A percentile compares a stretch with the other conserved stretches of the same genome.
These are phyloP conservation scores for Colletotrichum coccodes DNA, from an alignment of 2,329 filamentous ascomycete species.

Conservation along the genomic window DNA sequence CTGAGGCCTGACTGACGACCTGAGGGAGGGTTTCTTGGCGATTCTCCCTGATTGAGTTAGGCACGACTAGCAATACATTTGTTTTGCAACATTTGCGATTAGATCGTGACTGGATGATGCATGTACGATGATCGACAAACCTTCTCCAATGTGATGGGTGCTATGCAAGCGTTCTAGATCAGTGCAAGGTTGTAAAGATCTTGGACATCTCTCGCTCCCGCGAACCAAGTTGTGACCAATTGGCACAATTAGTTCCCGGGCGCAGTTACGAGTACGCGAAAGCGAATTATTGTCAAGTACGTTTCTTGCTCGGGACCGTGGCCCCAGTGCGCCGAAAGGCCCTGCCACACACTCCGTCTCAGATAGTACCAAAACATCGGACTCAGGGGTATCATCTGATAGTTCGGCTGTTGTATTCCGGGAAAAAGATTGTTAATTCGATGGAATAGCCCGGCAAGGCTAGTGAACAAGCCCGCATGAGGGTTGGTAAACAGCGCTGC, in stretches of 20 bases:
- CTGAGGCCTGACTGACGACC: too few relatives aligned
- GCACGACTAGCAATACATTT: neutral
- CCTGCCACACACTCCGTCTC: constrained; percentile 21
- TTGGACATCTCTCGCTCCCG: too few relatives aligned
- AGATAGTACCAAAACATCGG: constrained; percentile 5
- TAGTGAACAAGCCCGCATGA: neutral
- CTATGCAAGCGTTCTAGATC: neutral
- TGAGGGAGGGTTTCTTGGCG: neutral
- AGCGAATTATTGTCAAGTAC: neutral
- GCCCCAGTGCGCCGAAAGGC: constrained; percentile 10
- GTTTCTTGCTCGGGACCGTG: neutral
- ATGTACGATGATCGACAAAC: neutral
- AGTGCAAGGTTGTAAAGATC: neutral
- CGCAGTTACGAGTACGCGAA: neutral
- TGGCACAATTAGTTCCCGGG: neutral
- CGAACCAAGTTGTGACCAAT: neutral
- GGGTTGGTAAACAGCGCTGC: neutral
- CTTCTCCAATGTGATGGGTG: neutral
- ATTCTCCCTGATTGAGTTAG: neutral
- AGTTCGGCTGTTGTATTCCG: constrained; percentile 18
- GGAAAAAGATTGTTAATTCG: neutral
- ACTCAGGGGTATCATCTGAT: neutral
- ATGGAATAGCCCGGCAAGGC: neutral
- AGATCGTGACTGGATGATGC: neutral
- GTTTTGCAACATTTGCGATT: neutral